Base-by-base conservation (phyloP, 2,329 filamentous ascomycete species). In the Talaromyces sp. region DNA sequence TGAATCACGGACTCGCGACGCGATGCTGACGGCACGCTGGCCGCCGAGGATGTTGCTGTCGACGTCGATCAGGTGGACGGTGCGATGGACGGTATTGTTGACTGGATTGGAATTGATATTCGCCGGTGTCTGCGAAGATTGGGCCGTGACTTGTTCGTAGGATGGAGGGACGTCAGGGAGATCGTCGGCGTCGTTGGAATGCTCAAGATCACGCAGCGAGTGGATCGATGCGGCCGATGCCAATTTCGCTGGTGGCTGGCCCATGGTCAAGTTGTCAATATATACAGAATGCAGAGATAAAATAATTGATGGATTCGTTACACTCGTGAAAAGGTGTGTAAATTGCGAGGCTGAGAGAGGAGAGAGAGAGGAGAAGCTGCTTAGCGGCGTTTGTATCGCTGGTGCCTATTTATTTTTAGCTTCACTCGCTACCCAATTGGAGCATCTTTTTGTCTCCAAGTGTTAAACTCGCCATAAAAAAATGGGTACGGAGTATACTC, bases 41-140 rank as follows among this genome's bases (percentile, higher is more conserved):
- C 60, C 57, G 14, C 60, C 60, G 6, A 34, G 34, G n/a, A 64
- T 42, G 40, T n/a, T 31, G 53, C 40, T 50, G 40, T 63, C 61
- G 34, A 34, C n/a, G n/a, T 56, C 42, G 3, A 52, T 54, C 14
- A 63, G 28, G n/a, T 57, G 57, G 56, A 40, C 23, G 47, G 4
- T 27, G 58, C 7, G 23, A 31, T 36, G 7, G 14, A 23, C 7
- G 33, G 30, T 53, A 27, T 16, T 56, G 8, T 14, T 18, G 12
- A 5, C 9, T 10, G 18, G 9, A 51, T 23, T 9, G 16, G 28
- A 12, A 28, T 16, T 28, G 23, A 2, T 28, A 12, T 1, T 28
- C 34, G n/a, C 12, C 27, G 30, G 23, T n/a, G 42, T 28, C 18
- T 44, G 44, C n/a, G 30, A 23, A 16, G 36, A 50, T 28, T 31